Evolutionary conservation across 106 monocot genomes (phyloP), one percentile per base, ranked within the genome.

Genomic region (Dioscorea zingiberensis): DNA sequence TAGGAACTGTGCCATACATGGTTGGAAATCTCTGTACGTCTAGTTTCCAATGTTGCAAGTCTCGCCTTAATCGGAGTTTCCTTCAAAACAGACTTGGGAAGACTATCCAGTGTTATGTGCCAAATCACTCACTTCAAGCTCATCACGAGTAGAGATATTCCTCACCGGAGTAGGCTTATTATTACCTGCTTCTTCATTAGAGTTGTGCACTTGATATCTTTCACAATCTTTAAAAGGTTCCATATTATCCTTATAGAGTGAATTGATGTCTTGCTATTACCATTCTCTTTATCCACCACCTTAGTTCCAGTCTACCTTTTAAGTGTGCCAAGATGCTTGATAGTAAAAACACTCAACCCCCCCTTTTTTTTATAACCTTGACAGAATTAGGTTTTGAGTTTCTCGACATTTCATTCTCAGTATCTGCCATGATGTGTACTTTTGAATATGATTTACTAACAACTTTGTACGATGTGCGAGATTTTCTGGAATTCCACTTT

Each of bases 401-500:
- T 45, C 46, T 54, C n/a, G 25, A 15, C 32, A 58, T 27, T 53
- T 48, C 28, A 57, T 66, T 48, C 21, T 47, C 55, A 1, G 23
- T 54, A 47, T 55, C 25, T 32, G 65, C 2, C 59, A 55, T 55
- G 47, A 58, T 28, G 17, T 25, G 58, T 48, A 71, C 55, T 68
- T 74, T 84, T 70, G 64, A 47, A 15, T 32, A 27, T 16, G 27
- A 55, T 25, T 49, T 7, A 74, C 76, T 70, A 38, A 70, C 49
- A 28, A 71, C 51, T 69, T 74, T 85, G 38, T 73, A 75, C 1
- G 68, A 78, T 21, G 93, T 87, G 21, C 93, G 98, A 26, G 84
- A 61, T 83, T 77, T 93, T 56, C 72, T 77, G 47, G 63, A 76
- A n/a, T 68, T 79, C 98, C 98, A 99, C 47, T 66, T 86, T 25